Evolutionary conservation across 805 yeast species (phyloP).

Genomic region (Vanderwaltozyma yarrowii): DNA sequence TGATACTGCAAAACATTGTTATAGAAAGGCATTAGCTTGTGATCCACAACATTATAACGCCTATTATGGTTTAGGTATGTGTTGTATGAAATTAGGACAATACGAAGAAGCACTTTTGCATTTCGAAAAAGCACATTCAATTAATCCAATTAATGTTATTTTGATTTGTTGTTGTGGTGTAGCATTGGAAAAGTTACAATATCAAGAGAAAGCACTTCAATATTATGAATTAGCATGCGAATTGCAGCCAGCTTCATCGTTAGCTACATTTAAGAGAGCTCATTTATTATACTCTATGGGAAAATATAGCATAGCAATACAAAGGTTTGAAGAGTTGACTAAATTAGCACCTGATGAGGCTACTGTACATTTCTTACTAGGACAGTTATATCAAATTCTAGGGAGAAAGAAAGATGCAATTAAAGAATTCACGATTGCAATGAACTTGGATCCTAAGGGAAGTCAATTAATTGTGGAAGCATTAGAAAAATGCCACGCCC

Average conservation of each 20-base stretch:
- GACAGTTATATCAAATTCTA: slow-evolving; percentile 71
- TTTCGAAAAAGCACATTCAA: slow-evolving; percentile 75
- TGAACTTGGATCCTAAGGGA: slow-evolving; percentile 88
- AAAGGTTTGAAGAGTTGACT: slow-evolving; percentile 61
- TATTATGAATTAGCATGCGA: slow-evolving; percentile 78
- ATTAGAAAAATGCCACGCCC: slow-evolving; percentile 41
- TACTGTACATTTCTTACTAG: slow-evolving; percentile 80
- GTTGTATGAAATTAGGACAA: slow-evolving; percentile 76
- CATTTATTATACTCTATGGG: slow-evolving; percentile 66
- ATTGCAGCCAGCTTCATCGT: slow-evolving; percentile 74
- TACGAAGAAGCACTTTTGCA: slow-evolving; percentile 75
- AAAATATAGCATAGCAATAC: slow-evolving; percentile 60
- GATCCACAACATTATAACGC: slow-evolving; percentile 89
- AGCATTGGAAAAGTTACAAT: slow-evolving; percentile 71
- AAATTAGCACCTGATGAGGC: slow-evolving; percentile 90
- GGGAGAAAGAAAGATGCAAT: slow-evolving; percentile 70
- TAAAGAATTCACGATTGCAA: slow-evolving; percentile 76
- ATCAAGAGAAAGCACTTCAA: slow-evolving; percentile 59
- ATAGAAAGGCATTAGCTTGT: slow-evolving; percentile 63
- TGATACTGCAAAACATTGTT: slow-evolving; percentile 78
- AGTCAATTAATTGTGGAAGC: slow-evolving; percentile 79
- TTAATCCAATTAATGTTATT: slow-evolving; percentile 85
- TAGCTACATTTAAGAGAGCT: slow-evolving; percentile 83
- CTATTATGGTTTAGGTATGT: slow-evolving; percentile 93
- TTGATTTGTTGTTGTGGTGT: slow-evolving; percentile 89